Base-by-base conservation (phyloP, 2,329 filamentous ascomycete genomes). In the Claviceps africana region DNA sequence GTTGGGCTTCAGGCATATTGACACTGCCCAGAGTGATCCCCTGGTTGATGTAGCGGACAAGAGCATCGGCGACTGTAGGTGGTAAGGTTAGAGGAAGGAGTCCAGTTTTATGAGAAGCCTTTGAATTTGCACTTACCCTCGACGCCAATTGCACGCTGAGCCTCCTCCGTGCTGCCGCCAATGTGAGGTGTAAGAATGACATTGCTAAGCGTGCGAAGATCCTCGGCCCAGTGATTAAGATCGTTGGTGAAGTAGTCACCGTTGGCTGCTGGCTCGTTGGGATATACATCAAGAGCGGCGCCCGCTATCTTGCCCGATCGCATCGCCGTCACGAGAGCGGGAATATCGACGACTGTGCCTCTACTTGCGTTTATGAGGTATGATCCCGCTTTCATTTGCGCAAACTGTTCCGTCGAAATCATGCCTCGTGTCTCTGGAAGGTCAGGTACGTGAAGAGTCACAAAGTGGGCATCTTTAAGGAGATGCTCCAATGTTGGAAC, bases 301-400 rank as follows among this genome's bases (percentile, higher is more conserved):
- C 93, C 93, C 15, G 88, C 93, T 58, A 97, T 73, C 72, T 91
- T 93, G 55, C 90, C 90, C 54, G 75, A 77, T 57, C 88, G 83
- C 79, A 89, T 89, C 53, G 88, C 86, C 61, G 90, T 83, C 65
- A 97, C 86, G 52, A 98, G 76, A 19, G 90, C 90, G 3, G 89
- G 85, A 57, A 98, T 96, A 64, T 97, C 88, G 37, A 98, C 88
- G 17, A 98, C 88, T 53, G 81, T 93, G 52, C 93, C 93, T 61
- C 93, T 86, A 66, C 87, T 93, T 56, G 93, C 93, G 69, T 98
- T 98, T 72, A 98, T 93, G 50, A 98, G 73, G 69, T 98, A 98
- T 59, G 87, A 83, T 35, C 93, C 93, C 11, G 81, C 77, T 73
- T 94, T 95, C 93, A 98, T 98, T 69, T 85, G 78, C 55, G 82